A percentile compares a stretch with the other conserved stretches of the same genome.
Conservation (phyloP, 164 flowering plant species). For the Protea cynaroides region DNA sequence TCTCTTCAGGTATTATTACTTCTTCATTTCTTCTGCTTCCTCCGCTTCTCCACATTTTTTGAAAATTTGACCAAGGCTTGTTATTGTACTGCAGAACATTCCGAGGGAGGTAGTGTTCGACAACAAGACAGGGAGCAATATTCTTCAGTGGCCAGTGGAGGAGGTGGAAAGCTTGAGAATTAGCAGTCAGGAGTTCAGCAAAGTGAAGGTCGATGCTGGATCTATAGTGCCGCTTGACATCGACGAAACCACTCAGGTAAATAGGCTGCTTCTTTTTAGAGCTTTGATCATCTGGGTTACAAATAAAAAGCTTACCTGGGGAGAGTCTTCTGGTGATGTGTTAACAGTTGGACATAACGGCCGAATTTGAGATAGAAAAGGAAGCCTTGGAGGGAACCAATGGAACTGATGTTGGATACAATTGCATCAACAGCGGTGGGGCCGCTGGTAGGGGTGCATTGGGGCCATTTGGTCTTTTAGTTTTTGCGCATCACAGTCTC, state of each 20-base stretch:
- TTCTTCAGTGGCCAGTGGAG: conserved; percentile 81
- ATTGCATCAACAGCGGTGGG: conserved; percentile 33
- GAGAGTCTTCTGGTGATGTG: background rate
- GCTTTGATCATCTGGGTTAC: no score
- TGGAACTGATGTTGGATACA: conserved; percentile 21
- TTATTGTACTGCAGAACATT: conserved; percentile 33
- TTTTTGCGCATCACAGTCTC: conserved; percentile 41
- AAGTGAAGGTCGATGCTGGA: conserved; percentile 39
- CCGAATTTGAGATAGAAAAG: conserved; percentile 40
- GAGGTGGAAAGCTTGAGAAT: conserved; percentile 69
- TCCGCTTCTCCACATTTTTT: no score
- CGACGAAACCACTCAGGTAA: conserved; percentile 47
- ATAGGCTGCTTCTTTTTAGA: no score
- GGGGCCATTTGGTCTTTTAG: conserved; percentile 69
- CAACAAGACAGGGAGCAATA: conserved; percentile 46
- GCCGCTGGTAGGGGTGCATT: conserved; percentile 35
- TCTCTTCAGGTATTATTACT: conserved; percentile 44
- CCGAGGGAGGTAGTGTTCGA: conserved; percentile 70
- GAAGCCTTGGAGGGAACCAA: conserved; percentile 18
- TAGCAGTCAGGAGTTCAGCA: conserved; percentile 23
- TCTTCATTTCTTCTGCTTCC: background rate
- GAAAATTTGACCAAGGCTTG: no score
- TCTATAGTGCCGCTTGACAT: conserved; percentile 42
- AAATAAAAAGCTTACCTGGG: background rate
- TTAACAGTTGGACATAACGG: conserved; percentile 48